These are phyloP conservation scores for Steccherinum ochraceum DNA, from an alignment of 768 basidiomycete species.

Conservation along the genomic window DNA sequence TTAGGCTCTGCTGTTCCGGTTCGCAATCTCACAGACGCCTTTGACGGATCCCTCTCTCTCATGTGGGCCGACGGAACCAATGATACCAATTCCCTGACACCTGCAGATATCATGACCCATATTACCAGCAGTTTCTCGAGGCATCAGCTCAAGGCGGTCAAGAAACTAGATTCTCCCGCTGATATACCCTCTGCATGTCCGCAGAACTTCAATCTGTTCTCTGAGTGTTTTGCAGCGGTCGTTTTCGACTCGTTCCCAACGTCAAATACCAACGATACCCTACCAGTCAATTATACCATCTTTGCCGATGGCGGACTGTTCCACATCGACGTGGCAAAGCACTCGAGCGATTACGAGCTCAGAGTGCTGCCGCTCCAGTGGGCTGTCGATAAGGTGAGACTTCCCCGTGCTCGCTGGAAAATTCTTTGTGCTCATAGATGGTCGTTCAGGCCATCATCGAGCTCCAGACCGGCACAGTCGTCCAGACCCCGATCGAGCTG, in stretches of 20 bases:
- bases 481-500: constrained; percentile 63
- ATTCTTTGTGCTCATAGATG: constrained; percentile 1
- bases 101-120: constrained; percentile 52
- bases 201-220: constrained; percentile 66
- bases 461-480: constrained; percentile 49
- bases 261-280: constrained; percentile 9
- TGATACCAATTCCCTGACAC: constrained; percentile 39
- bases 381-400: constrained; percentile 66
- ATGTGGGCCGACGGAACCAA: constrained; percentile 69
- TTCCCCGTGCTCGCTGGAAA: not conserved
- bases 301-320: constrained; percentile 57
- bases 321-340: constrained; percentile 58
- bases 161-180: constrained; percentile 36
- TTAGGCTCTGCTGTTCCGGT: constrained; percentile 53
- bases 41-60: constrained; percentile 45
- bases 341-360: constrained; percentile 63
- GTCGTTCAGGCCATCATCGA: constrained; percentile 59
- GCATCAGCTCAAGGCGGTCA: constrained; percentile 42
- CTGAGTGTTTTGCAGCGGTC: constrained; percentile 65
- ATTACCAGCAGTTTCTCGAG: constrained; percentile 48
- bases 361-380: constrained; percentile 70
- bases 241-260: constrained; percentile 53
- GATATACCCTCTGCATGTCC: constrained; percentile 57
- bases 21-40: constrained; percentile 37
- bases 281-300: constrained; percentile 62